phyloP scores from a whole-genome alignment of 495 filamentous ascomycete species.

The Aspergillus mulundensis region DNA sequence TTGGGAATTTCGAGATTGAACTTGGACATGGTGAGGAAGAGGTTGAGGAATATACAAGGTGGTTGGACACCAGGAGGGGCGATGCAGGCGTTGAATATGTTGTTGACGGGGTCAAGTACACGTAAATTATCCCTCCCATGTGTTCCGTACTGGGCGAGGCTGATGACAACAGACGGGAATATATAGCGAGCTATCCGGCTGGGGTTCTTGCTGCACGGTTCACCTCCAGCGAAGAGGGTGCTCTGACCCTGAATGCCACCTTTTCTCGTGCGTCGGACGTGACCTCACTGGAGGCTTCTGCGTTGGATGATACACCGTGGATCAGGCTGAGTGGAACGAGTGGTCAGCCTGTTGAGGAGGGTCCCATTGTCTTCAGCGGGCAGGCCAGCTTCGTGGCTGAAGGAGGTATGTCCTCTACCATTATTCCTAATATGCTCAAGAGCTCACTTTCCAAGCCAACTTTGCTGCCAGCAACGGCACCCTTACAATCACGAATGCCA shows the following conservation, averaged over 20 bases:
- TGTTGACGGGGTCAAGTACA: constrained; percentile 27
- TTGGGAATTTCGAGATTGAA: constrained; percentile 33
- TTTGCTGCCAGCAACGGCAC: background rate
- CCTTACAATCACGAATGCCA: background rate
- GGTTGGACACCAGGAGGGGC: constrained; percentile 34
- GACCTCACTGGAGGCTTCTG: background rate
- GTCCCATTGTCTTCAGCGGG: constrained; percentile 7
- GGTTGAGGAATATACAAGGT: constrained; percentile 26
- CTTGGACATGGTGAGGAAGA: constrained; percentile 26
- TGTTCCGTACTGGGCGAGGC: background rate
- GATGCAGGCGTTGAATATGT: constrained; percentile 28
- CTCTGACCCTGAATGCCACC: constrained; percentile 1
- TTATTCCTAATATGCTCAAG: background rate
- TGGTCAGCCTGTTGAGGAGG: background rate
- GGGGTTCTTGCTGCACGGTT: constrained; percentile 34
- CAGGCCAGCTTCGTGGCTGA: constrained; percentile 4
- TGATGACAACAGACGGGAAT: constrained; percentile 10
- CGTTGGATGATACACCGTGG: background rate
- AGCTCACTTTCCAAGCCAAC: background rate
- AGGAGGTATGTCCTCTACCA: background rate
- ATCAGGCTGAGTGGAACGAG: background rate
- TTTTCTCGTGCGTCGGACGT: background rate
- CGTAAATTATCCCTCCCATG: constrained; percentile 2
- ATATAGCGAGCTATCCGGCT: constrained; percentile 29
- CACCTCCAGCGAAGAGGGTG: constrained; percentile 18